These are phyloP conservation scores for Wallacemonas rigidus DNA, from an alignment of 208 protist species.

Conservation along the genomic window DNA sequence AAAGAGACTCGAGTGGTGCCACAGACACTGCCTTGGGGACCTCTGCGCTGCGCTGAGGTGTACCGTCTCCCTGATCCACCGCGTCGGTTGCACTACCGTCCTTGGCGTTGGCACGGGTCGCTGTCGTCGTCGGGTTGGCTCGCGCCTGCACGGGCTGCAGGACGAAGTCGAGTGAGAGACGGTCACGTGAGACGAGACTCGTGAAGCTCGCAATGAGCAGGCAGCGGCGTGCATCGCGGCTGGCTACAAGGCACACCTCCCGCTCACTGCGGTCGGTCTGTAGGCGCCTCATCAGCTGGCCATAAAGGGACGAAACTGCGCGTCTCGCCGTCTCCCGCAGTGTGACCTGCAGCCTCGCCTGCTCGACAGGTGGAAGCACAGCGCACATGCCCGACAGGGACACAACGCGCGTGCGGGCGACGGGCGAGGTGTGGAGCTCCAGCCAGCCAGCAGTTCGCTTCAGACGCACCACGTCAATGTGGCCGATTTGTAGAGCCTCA, in stretches of 20 bases:
- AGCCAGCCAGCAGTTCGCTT: conserved; percentile 66
- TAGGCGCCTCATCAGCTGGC: neutral
- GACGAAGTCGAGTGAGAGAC: neutral
- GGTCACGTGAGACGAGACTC: neutral
- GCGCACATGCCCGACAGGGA: conserved; percentile 12
- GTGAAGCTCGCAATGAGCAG: conserved; percentile 3
- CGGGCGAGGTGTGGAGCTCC: conserved; percentile 63
- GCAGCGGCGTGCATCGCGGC: conserved; percentile 14
- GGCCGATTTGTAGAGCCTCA: conserved; percentile 55
- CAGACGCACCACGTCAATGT: conserved; percentile 56
- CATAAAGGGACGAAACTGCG: neutral
- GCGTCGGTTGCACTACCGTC: neutral
- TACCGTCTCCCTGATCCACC: neutral
- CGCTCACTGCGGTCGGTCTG: neutral
- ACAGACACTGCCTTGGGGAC: neutral
- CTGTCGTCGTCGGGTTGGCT: neutral
- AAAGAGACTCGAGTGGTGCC: conserved; percentile 30
- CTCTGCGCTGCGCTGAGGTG: too few relatives aligned
- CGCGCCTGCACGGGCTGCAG: neutral
- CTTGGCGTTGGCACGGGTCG: neutral
- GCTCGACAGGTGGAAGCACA: neutral
- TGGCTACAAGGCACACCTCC: conserved; percentile 1
- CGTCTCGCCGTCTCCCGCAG: conserved; percentile 1
- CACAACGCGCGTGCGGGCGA: conserved; percentile 23
- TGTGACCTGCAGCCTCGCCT: neutral